A percentile compares a stretch with the other conserved stretches of the same genome.
Conservation (phyloP, 345 rosid genomes). For the Balakata baccata region DNA sequence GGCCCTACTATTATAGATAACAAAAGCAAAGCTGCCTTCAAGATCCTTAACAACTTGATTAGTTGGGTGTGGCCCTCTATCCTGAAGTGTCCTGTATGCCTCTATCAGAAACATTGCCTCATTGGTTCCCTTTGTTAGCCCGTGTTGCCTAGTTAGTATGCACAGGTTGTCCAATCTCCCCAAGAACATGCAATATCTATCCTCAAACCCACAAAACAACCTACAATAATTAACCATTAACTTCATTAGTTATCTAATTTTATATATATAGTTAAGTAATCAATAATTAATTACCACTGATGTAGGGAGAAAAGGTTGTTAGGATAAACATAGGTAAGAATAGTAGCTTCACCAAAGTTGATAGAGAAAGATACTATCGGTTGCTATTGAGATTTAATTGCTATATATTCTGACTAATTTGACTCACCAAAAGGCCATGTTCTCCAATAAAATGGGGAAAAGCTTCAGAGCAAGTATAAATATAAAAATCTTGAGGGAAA, state of each 20-base stretch:
- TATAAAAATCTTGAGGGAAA: too few species aligned
- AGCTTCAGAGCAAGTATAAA: too few species aligned
- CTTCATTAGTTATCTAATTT: too few species aligned
- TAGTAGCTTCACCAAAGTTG: constrained; percentile 26
- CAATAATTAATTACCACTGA: constrained; percentile 20
- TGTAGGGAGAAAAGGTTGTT: not conserved
- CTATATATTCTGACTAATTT: too few species aligned
- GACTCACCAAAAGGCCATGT: too few species aligned
- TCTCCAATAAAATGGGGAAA: too few species aligned
- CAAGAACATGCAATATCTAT: constrained; percentile 57
- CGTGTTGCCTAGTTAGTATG: constrained; percentile 56
- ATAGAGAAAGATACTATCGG: constrained; percentile 25
- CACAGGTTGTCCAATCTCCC: constrained; percentile 60
- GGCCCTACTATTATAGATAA: constrained; percentile 49
- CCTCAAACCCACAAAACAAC: constrained; percentile 46
- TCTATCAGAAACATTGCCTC: constrained; percentile 65
- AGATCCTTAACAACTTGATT: constrained; percentile 78
- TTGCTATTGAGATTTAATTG: too few species aligned
- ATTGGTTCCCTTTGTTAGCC: constrained; percentile 44
- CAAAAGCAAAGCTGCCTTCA: constrained; percentile 60
- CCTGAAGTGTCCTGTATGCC: constrained; percentile 57
- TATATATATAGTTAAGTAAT: too few species aligned
- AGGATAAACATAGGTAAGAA: constrained; percentile 24
- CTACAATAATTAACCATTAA: not conserved
- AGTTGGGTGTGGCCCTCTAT: constrained; percentile 77